Percentiles rank a stretch among this genome's conserved stretches.
Conservation (phyloP, 495 filamentous ascomycete species). For the Penicillium steckii region DNA sequence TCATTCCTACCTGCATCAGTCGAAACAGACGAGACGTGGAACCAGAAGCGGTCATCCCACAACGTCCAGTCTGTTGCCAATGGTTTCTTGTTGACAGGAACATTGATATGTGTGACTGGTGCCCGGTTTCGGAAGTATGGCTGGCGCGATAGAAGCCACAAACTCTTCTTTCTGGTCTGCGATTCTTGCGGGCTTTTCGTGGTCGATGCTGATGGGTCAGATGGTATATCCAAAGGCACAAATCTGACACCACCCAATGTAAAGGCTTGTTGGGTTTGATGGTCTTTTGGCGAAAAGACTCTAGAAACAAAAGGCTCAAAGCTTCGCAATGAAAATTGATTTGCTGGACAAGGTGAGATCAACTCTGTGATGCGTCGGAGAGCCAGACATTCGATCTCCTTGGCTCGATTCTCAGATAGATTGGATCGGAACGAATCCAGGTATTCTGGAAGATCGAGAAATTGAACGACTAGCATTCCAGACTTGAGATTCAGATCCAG, state of each 20-base stretch:
- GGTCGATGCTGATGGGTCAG: not conserved
- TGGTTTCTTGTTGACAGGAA: conserved; percentile 4
- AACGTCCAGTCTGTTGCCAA: conserved; percentile 34
- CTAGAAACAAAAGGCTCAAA: conserved; percentile 27
- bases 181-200: not conserved
- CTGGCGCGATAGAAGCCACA: conserved; percentile 53
- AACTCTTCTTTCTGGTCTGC: conserved; percentile 17
- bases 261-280: conserved; percentile 43
- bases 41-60: conserved; percentile 86
- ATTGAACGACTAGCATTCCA: conserved; percentile 39
- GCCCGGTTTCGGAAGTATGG: conserved; percentile 37
- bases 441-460: conserved; percentile 22
- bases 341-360: conserved; percentile 41
- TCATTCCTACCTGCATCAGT: not conserved
- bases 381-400: conserved; percentile 28
- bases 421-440: conserved; percentile 6
- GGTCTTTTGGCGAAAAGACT: conserved; percentile 29
- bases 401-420: conserved; percentile 7
- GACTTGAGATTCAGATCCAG: conserved; percentile 35
- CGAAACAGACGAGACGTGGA: conserved; percentile 47
- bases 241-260: conserved; percentile 55
- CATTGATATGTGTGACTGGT: conserved; percentile 12
- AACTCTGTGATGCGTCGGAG: conserved; percentile 46
- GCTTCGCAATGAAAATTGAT: conserved; percentile 33
- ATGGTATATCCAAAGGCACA: conserved; percentile 35